Conservation (phyloP, 73 alveolate genomes). For the Symbiodinium natans region DNA sequence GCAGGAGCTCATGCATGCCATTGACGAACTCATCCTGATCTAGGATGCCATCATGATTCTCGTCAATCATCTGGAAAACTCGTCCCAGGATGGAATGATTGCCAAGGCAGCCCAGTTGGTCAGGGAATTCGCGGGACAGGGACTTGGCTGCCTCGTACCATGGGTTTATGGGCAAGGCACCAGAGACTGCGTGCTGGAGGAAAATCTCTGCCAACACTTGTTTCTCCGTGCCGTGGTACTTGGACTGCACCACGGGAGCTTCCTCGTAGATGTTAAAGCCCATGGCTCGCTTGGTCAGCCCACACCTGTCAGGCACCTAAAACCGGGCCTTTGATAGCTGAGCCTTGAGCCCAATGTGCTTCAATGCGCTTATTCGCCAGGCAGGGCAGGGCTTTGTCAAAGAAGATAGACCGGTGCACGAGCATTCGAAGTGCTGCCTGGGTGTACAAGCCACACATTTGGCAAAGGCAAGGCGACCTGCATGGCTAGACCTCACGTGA, state of each 20-base stretch:
- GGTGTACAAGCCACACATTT: too few relatives aligned
- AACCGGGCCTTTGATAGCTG: too few relatives aligned
- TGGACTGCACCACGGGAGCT: neutral
- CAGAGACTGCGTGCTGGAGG: constrained; percentile 20
- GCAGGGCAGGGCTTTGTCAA: too few relatives aligned
- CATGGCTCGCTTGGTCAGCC: neutral
- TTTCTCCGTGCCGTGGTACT: constrained; percentile 16
- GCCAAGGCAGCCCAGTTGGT: constrained; percentile 3
- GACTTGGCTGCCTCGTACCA: constrained; percentile 31
- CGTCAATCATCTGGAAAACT: constrained; percentile 75
- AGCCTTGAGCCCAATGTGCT: too few relatives aligned
- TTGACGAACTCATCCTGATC: constrained; percentile 64
- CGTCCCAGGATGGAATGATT: constrained; percentile 49
- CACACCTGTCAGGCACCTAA: too few relatives aligned
- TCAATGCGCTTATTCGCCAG: too few relatives aligned
- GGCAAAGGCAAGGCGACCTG: too few relatives aligned
- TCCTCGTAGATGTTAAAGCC: constrained; percentile 49
- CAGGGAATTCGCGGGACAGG: constrained; percentile 28
- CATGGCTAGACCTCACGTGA: too few relatives aligned
- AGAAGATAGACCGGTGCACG: too few relatives aligned
- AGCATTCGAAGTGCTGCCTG: too few relatives aligned
- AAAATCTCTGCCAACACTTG: constrained; percentile 44
- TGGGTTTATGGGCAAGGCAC: constrained; percentile 11
- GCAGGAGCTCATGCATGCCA: constrained; percentile 42
- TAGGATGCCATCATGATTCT: constrained; percentile 40